Conservation (phyloP, 2,329 filamentous ascomycete species). For the Beauveria varroae region DNA sequence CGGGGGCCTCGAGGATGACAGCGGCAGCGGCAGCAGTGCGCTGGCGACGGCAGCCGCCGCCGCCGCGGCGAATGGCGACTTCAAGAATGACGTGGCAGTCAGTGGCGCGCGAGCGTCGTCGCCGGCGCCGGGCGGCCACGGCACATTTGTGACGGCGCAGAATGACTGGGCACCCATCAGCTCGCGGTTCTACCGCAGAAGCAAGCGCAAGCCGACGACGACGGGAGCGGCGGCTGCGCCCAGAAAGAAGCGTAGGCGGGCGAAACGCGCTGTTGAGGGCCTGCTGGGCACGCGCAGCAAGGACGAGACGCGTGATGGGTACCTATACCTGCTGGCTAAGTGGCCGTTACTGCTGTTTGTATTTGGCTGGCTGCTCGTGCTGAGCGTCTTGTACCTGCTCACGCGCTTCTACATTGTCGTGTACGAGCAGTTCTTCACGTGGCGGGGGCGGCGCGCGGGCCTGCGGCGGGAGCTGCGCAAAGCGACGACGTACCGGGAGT, state of each 20-base stretch:
- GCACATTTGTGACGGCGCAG: slow-evolving; percentile 73
- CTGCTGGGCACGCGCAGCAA: slow-evolving; percentile 54
- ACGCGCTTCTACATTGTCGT: slow-evolving; percentile 84
- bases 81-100: slow-evolving; percentile 24
- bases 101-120: slow-evolving; percentile 10
- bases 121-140: slow-evolving; percentile 17
- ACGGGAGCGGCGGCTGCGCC: neutral
- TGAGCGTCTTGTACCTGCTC: slow-evolving; percentile 65
- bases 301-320: slow-evolving; percentile 92
- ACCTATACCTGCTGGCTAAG: slow-evolving; percentile 81
- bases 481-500: slow-evolving; percentile 71
- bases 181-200: slow-evolving; percentile 49
- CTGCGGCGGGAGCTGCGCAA: slow-evolving; percentile 64
- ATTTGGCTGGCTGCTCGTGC: slow-evolving; percentile 67
- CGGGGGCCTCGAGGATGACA: slow-evolving; percentile 22
- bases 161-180: slow-evolving; percentile 94
- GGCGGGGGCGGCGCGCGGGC: slow-evolving; percentile 70
- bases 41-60: slow-evolving; percentile 18
- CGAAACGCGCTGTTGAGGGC: slow-evolving; percentile 30
- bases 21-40: slow-evolving; percentile 18
- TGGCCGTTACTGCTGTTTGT: slow-evolving; percentile 84
- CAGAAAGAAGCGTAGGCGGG: slow-evolving; percentile 22
- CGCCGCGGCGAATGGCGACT: slow-evolving; percentile 14
- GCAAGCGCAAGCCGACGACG: slow-evolving; percentile 25
- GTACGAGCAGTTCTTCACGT: slow-evolving; percentile 87